These are phyloP conservation scores for Tetrapyrgos nigripes DNA, from an alignment of 1,284 basidiomycete genomes.

Conservation along the genomic window DNA sequence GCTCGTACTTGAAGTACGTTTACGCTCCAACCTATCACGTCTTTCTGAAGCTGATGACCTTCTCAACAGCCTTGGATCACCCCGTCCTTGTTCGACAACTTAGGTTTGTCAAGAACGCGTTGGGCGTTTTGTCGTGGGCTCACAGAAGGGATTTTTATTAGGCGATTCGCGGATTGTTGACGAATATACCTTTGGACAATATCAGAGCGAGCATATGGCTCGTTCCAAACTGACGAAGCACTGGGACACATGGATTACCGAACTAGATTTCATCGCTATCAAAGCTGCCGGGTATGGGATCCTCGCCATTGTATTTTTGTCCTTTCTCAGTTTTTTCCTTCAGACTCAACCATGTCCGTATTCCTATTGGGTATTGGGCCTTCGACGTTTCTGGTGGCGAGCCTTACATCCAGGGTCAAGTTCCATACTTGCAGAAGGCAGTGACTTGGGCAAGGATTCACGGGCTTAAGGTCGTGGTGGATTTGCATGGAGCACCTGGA, in stretches of 20 bases:
- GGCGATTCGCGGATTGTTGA: neutral
- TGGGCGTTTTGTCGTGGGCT: neutral
- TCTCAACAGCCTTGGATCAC: conserved; percentile 2
- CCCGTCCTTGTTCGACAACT: neutral
- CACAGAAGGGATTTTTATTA: neutral
- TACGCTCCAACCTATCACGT: neutral
- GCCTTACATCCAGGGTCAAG: conserved; percentile 85
- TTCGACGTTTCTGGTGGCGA: conserved; percentile 85
- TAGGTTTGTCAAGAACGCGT: neutral
- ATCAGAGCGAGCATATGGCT: neutral
- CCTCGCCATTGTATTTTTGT: conserved; percentile 11
- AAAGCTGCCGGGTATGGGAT: conserved; percentile 22
- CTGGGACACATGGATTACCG: neutral
- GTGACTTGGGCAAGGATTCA: conserved; percentile 80
- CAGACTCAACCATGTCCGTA: conserved; percentile 84
- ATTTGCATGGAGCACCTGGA: conserved; percentile 86
- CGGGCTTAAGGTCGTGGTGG: conserved; percentile 83
- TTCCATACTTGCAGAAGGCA: conserved; percentile 74
- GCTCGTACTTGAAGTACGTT: conserved; percentile 5
- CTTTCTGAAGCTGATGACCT: neutral
- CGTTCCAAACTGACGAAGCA: neutral
- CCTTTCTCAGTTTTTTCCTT: conserved; percentile 9
- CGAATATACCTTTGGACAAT: conserved; percentile 5
- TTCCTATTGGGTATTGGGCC: conserved; percentile 95
- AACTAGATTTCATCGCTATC: neutral